Evolutionary conservation across 257 asterid genomes (phyloP).

Genomic region (Buddleja alternifolia): DNA sequence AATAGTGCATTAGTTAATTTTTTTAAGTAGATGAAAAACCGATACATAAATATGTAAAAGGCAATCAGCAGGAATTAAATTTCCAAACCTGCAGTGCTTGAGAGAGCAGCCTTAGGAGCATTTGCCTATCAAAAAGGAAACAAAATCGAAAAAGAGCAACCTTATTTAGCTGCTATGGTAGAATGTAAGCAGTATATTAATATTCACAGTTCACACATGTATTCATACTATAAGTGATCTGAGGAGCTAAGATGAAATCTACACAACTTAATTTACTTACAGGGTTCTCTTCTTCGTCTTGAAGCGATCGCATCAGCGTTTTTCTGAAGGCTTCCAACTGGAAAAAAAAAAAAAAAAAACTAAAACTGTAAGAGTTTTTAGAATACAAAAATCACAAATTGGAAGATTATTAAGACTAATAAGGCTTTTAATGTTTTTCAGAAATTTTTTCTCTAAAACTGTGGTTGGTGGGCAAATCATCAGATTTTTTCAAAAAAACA

Average conservation of each 20-base stretch:
- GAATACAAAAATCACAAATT: not conserved
- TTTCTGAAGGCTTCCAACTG: constrained; percentile 89
- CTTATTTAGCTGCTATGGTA: no score
- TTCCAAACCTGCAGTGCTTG: constrained; percentile 49
- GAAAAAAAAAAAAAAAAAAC: constrained; percentile 20
- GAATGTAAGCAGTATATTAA: no score
- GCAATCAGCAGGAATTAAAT: no score
- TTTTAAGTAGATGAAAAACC: no score
- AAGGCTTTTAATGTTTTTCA: no score
- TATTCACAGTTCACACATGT: no score
- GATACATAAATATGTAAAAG: no score
- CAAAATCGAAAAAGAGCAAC: constrained; percentile 17
- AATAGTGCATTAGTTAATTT: no score
- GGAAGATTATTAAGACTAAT: no score
- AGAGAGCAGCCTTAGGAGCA: constrained; percentile 39
- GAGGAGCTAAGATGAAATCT: not conserved
- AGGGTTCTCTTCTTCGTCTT: constrained; percentile 74
- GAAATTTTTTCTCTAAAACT: no score
- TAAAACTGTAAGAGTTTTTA: constrained; percentile 28
- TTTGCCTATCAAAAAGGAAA: constrained; percentile 45
- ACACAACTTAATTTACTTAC: constrained; percentile 49
- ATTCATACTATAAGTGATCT: not conserved
- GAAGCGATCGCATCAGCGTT: constrained; percentile 86
- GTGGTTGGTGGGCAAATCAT: no score
- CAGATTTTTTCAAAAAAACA: no score